Base-by-base conservation (phyloP, 2,329 filamentous ascomycete genomes). In the Penicillium frequentans region DNA sequence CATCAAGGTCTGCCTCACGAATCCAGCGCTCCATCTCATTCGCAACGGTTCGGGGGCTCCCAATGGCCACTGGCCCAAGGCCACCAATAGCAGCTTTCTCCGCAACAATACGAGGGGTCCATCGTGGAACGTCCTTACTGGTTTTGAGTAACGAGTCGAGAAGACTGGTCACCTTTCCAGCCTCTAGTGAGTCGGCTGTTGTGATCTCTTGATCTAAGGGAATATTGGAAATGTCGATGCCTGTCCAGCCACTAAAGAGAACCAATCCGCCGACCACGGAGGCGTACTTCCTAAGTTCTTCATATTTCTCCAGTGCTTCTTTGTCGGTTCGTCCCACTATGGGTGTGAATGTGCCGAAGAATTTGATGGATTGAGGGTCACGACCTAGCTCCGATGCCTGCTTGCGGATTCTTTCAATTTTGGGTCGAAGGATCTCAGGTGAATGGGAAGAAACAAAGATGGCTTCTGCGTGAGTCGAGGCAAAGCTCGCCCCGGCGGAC, bases 371-470 rank as follows among this genome's bases (percentile, higher is more conserved):
- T 10, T 73, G 72, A 9, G 84, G 84, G 62, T 86, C 84, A 1
- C 85, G 79, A 0, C 84, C 84, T 21, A 77, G 70, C 13, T 76
- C 72, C 1, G 75, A 74, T 0, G 83, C 84, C 5, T 83, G 72
- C 19, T 79, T 72, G 1, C 84, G 78, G 55, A 86, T 85, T 16
- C 77, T 78, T 37, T 77, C 73, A 33, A 86, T 75, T 52, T 83
- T 83, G 1, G 81, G 79, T 1, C 73, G 70, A 4, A 85, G 71
- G 0, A 83, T 70, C 3, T 70, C 60, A 0, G 82, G 80, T 0
- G 79, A 82, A 64, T 85, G 83, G 0, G 78, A 78, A 0, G 81
- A 82, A 3, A 86, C 82, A 58, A 86, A 86, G 46, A 86, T 83
- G 1, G 81, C 84, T 71, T 87, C 84, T 1, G 84, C 84, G 57